Base-by-base conservation (phyloP, 2,329 filamentous ascomycete genomes). In the Fusarium cyanostomum region DNA sequence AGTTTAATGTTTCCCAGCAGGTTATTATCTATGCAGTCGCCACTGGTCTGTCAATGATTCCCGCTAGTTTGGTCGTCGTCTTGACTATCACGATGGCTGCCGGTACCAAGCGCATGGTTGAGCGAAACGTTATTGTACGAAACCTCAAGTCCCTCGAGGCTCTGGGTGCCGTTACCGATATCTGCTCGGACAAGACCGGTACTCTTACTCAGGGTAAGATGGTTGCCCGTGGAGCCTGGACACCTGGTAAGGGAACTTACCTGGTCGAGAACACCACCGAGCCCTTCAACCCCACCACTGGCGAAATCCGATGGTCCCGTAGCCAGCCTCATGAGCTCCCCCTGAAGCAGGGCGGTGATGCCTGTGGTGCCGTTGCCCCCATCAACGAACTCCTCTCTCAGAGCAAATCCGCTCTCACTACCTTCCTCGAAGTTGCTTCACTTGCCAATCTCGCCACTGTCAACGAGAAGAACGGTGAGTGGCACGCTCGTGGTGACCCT, bases 161-260 rank as follows among this genome's bases (percentile, higher is more conserved):
- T 7, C 79, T 89, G 3, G 87, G 87, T 35, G 86, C 83, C 48
- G 85, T 89, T 28, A 87, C 85, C 33, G 78, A 80, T 48, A 84
- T 84, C 54, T 84, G 81, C 71, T 82, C 80, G 10, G 82, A 84
- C 67, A 84, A 84, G 72, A 84, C 82, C 2, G 87, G 87, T 34
- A 90, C 87, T 7, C 75, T 87, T 26, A 87, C 85, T 1, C 84
- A 86, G 70, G 84, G 86, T 26, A 86, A 86, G 66, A 90, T 89
- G 87, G 81, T 89, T 7, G 85, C 82, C 5, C 82, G 82, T 58
- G 82, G 84, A 56, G 84, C 83, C 15, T 87, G 86, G 83, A 79
- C 89, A 30, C 85, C 85, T 3, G 80, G 79, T 5, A 73, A 81
- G 33, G 86, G 86, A 10, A 87, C 84, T 0, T 86, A 85, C 70